phyloP scores from a whole-genome alignment of 2,329 filamentous ascomycete species.

The Xylariaceae sp. region DNA sequence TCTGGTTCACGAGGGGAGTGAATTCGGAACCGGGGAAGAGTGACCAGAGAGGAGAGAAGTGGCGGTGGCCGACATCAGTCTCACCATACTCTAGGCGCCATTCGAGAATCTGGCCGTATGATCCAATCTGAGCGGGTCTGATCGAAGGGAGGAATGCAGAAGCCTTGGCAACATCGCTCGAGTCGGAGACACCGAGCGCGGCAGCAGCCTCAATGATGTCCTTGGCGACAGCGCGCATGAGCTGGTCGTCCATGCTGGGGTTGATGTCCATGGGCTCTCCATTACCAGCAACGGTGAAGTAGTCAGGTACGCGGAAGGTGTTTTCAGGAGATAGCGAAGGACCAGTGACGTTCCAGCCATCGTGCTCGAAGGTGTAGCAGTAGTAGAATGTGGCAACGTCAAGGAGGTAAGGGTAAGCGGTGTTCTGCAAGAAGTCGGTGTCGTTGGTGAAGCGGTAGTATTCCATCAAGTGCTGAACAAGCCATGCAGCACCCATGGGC shows the following conservation, averaged over 20 bases:
- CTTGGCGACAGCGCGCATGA: constrained; percentile 37
- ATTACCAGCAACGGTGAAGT: constrained; percentile 3
- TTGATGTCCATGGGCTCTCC: constrained; percentile 14
- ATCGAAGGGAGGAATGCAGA: constrained; percentile 11
- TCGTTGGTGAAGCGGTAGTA: constrained; percentile 35
- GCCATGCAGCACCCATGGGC: constrained; percentile 39
- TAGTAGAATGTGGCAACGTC: constrained; percentile 36
- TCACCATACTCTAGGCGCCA: constrained; percentile 23
- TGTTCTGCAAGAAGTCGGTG: constrained; percentile 25
- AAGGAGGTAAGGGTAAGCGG: constrained; percentile 30
- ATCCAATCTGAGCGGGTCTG: constrained; percentile 16
- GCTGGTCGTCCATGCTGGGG: constrained; percentile 17
- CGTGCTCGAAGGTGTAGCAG: constrained; percentile 35
- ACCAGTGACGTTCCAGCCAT: constrained; percentile 20
- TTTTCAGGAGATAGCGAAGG: constrained; percentile 22
- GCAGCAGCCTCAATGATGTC: constrained; percentile 17
- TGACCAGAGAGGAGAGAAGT: constrained; percentile 23
- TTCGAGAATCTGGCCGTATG: constrained; percentile 23
- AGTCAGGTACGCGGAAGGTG: constrained; percentile 12
- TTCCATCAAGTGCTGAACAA: constrained; percentile 37
- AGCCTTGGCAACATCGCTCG: constrained; percentile 10
- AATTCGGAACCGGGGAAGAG: constrained; percentile 20
- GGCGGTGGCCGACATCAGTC: constrained; percentile 18
- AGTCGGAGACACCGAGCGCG: constrained; percentile 8
- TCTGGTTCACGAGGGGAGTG: constrained; percentile 13